Conservation (phyloP, 352 stramenopile species). For the Phytophthora litchii region DNA sequence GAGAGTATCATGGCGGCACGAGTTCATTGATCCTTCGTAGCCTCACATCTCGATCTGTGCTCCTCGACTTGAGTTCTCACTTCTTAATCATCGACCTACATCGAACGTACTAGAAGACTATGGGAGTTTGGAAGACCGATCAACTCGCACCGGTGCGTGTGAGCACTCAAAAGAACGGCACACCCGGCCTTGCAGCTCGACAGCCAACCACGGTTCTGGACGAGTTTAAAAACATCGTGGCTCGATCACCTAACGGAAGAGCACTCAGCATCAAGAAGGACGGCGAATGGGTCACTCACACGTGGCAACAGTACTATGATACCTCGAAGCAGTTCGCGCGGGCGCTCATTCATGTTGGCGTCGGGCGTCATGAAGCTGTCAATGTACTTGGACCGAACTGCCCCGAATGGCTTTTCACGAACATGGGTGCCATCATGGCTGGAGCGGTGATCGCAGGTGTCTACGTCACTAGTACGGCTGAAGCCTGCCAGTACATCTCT, state of each 20-base stretch:
- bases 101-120: conserved; percentile 4
- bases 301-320: conserved; percentile 82
- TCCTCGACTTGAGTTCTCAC: conserved; percentile 17
- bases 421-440: conserved; percentile 80
- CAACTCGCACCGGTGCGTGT: conserved; percentile 27
- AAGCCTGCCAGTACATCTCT: conserved; percentile 81
- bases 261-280: conserved; percentile 50
- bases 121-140: conserved; percentile 32
- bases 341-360: conserved; percentile 72
- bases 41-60: conserved; percentile 7
- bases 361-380: conserved; percentile 73
- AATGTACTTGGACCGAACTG: conserved; percentile 88
- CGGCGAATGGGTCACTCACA: conserved; percentile 58
- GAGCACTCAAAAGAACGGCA: conserved; percentile 14
- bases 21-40: conserved; percentile 2
- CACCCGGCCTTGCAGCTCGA: conserved; percentile 30
- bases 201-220: conserved; percentile 41
- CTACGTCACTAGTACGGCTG: conserved; percentile 82
- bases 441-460: conserved; percentile 82
- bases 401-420: conserved; percentile 86
- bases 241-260: conserved; percentile 25
- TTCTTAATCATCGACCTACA: conserved; percentile 12
- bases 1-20: conserved; percentile 1
- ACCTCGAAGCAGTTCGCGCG: conserved; percentile 71
- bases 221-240: conserved; percentile 47